Conservation (phyloP, 1,284 basidiomycete species). For the Mycena sp. region DNA sequence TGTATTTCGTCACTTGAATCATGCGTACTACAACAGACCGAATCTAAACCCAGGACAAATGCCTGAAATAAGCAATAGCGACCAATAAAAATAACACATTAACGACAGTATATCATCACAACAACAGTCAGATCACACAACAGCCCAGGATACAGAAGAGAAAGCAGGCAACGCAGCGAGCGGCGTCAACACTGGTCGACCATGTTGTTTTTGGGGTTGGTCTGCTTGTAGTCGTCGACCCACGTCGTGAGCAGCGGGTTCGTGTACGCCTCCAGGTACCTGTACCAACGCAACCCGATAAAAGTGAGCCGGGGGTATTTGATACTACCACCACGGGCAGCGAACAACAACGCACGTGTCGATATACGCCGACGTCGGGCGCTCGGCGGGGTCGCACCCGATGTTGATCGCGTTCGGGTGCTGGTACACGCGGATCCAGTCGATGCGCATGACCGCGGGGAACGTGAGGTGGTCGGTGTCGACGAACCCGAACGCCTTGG, state of each 20-base stretch:
- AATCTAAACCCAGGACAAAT: too few relatives aligned
- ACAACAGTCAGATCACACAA: too few relatives aligned
- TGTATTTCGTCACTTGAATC: too few relatives aligned
- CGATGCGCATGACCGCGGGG: conserved; percentile 67
- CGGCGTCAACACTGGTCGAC: conserved; percentile 38
- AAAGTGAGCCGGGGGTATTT: too few relatives aligned
- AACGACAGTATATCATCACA: too few relatives aligned
- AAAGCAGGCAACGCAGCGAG: not conserved
- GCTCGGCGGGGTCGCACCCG: conserved; percentile 76
- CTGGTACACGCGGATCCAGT: conserved; percentile 81
- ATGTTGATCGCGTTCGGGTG: conserved; percentile 63
- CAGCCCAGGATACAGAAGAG: too few relatives aligned
- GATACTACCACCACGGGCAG: too few relatives aligned
- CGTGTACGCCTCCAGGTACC: not conserved
- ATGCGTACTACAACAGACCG: too few relatives aligned
- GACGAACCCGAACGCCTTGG: conserved; percentile 66
- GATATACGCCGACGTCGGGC: conserved; percentile 74
- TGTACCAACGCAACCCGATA: too few relatives aligned
- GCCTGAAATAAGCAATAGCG: too few relatives aligned
- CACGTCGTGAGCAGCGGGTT: conserved; percentile 44
- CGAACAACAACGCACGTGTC: conserved; percentile 49
- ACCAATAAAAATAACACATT: too few relatives aligned
- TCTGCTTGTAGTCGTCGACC: conserved; percentile 59
- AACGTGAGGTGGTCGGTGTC: conserved; percentile 62
- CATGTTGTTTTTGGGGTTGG: conserved; percentile 38